phyloP scores from a whole-genome alignment of 805 yeast genomes.

The Candida insectalens region DNA sequence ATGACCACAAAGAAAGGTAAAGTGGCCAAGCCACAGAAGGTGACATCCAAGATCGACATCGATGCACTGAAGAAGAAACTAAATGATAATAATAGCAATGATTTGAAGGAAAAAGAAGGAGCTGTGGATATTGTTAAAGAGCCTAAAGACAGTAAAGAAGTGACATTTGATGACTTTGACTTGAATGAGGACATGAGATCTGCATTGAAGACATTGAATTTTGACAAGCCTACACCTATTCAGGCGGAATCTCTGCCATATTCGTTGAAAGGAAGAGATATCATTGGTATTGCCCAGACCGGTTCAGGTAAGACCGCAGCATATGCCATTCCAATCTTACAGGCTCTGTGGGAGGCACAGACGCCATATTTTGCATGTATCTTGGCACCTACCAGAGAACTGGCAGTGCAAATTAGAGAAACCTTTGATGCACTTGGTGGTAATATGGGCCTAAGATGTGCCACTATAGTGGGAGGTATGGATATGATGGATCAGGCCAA shows the following conservation, averaged over 20 bases:
- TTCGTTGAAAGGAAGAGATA: slow-evolving; percentile 83
- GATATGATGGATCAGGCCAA: slow-evolving; percentile 97
- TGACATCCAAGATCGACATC: slow-evolving; percentile 16
- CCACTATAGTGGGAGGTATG: slow-evolving; percentile 95
- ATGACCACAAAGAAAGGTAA: slow-evolving; percentile 1
- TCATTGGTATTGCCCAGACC: slow-evolving; percentile 93
- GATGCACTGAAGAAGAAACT: slow-evolving; percentile 22
- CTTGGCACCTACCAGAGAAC: slow-evolving; percentile 76
- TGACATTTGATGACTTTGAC: slow-evolving; percentile 44
- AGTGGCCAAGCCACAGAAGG: slow-evolving; percentile 7
- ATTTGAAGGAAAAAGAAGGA: slow-evolving; percentile 18
- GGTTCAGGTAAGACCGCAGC: slow-evolving; percentile 99
- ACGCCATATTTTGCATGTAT: slow-evolving; percentile 84
- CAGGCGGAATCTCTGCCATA: slow-evolving; percentile 88
- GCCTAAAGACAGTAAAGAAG: slow-evolving; percentile 5
- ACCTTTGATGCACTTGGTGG: slow-evolving; percentile 92
- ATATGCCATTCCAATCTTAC: slow-evolving; percentile 91
- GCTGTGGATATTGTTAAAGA: slow-evolving; percentile 5
- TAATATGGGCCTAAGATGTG: slow-evolving; percentile 83
- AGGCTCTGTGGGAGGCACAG: slow-evolving; percentile 83
- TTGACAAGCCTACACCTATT: slow-evolving; percentile 82
- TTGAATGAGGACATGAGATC: slow-evolving; percentile 72
- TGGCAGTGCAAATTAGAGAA: slow-evolving; percentile 83
- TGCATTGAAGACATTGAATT: slow-evolving; percentile 68
- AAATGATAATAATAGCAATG: slow-evolving; percentile 10